Conservation (phyloP, 2,329 filamentous ascomycete genomes). For the Epichloe gansuensis region DNA sequence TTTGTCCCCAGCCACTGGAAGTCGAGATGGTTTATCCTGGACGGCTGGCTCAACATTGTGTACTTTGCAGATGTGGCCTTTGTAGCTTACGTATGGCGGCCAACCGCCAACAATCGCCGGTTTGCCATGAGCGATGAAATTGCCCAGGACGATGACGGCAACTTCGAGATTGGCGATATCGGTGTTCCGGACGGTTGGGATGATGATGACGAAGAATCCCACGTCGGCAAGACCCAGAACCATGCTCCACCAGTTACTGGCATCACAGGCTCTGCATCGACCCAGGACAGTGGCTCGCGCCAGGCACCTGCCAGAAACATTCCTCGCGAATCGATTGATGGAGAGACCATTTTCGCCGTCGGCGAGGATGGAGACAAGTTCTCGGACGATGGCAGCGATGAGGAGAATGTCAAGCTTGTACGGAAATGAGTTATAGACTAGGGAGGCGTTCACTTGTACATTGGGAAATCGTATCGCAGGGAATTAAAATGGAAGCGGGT, state of each 20-base stretch:
- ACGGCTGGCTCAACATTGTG: constrained; percentile 94
- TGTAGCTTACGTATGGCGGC: constrained; percentile 91
- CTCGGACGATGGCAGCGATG: constrained; percentile 54
- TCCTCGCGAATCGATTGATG: constrained; percentile 53
- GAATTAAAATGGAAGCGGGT: no score
- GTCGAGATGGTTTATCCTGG: constrained; percentile 90
- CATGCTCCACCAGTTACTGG: constrained; percentile 15
- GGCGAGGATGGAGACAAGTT: constrained; percentile 76
- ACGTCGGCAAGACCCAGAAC: constrained; percentile 27
- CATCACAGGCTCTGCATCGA: constrained; percentile 12
- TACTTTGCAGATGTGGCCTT: constrained; percentile 90
- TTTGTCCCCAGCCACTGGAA: constrained; percentile 98
- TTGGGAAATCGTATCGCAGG: background rate
- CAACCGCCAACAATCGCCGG: constrained; percentile 88
- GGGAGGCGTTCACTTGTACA: background rate
- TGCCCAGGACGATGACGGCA: constrained; percentile 92
- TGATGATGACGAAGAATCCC: constrained; percentile 37
- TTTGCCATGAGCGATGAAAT: constrained; percentile 99
- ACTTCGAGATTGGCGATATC: constrained; percentile 88
- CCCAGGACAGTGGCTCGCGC: constrained; percentile 13
- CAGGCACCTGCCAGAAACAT: constrained; percentile 20
- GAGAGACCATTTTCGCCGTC: constrained; percentile 92
- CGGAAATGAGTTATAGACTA: constrained; percentile 25
- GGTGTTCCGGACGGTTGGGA: constrained; percentile 58
- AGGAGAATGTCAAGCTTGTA: constrained; percentile 39